Evolutionary conservation across 2,329 filamentous ascomycete genomes (phyloP).

Genomic region (Zymoseptoria tritici): DNA sequence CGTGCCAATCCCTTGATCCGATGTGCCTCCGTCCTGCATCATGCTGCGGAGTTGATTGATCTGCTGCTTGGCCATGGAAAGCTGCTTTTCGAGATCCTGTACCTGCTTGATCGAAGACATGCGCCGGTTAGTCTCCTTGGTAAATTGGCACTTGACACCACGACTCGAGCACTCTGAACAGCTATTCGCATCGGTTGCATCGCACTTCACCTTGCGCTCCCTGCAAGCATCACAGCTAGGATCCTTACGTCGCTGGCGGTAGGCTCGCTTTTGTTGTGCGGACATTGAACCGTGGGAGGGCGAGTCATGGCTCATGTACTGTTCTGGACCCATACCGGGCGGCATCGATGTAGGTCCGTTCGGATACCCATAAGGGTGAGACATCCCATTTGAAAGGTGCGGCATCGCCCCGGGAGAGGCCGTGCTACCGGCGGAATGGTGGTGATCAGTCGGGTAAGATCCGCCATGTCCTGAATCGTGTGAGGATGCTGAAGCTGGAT

Average conservation of each 20-base stretch:
- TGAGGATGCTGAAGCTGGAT: not conserved
- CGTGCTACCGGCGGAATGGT: constrained; percentile 9
- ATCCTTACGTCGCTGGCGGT: constrained; percentile 89
- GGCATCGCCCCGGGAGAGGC: constrained; percentile 18
- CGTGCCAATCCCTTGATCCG: constrained; percentile 33
- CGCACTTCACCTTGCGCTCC: constrained; percentile 76
- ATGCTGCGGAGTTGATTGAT: constrained; percentile 66
- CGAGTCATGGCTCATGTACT: constrained; percentile 23
- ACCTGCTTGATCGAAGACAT: constrained; percentile 99
- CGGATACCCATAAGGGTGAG: constrained; percentile 16
- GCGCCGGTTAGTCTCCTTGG: constrained; percentile 93
- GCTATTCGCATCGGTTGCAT: constrained; percentile 91
- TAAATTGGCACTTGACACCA: constrained; percentile 96
- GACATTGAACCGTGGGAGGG: constrained; percentile 41
- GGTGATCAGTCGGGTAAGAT: constrained; percentile 3
- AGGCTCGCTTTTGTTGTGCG: constrained; percentile 76
- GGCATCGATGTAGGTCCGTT: constrained; percentile 10
- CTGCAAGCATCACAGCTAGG: constrained; percentile 96
- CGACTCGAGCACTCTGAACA: constrained; percentile 96
- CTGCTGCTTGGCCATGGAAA: constrained; percentile 71
- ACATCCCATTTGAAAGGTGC: constrained; percentile 16
- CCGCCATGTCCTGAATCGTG: not conserved
- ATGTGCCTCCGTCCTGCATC: constrained; percentile 44
- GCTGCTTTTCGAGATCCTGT: constrained; percentile 90
- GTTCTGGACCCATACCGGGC: constrained; percentile 21